Base-by-base conservation (phyloP, 495 filamentous ascomycete species). In the Chaetomium fimeti region DNA sequence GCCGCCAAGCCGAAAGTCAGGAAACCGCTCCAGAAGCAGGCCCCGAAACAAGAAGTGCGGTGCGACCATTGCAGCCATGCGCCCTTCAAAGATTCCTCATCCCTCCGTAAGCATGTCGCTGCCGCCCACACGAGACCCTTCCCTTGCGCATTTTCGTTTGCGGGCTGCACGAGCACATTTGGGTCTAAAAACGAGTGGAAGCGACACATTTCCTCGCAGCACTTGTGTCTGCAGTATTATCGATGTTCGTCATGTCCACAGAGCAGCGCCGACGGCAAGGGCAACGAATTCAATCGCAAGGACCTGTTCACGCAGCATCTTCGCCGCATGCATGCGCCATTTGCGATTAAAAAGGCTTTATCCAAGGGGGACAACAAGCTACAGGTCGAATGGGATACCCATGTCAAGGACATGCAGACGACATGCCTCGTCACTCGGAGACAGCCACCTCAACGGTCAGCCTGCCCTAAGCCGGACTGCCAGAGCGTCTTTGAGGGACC, bases 151-250 rank as follows among this genome's bases (percentile, higher is more conserved):
- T 94, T 97, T 73, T 82, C 85, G 15, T 87, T 85, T 60, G 95
- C 93, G 63, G 90, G 88, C n/a, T 98, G 94, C 73, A 73, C 73
- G 8, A 91, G 89, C 68, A 92, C 86, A 0, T 97, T 98, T 71
- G 87, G 87, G 12, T 92, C 90, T 42, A 98, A 98, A 72, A 98
- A 97, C 69, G 94, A 98, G 73, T 98, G 76, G 76, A 95, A 97
- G 74, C 87, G 94, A 0, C 94, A 98, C 75, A 88, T 97, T 65
- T 83, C 84, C 29, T 93, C 91, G 3, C 90, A 97, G 69, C 94
- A 98, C 73, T 79, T 98, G 62, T 90, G 89, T 62, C 79, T 93
- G 20, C 87, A 87, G 45, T 92, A 88, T 75, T 98, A 91, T 75
- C 86, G 90, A 43, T 98, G 94, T 74, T 84, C 82, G 22, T 86